Percentiles rank a stretch among this genome's conserved stretches.
Evolutionary conservation across 306 rosid species (phyloP).

Genomic region (Medicago truncatula): MtrunA17r5.0-ANR NC_053042.1:50894501-50895000

Average conservation of each 20-base stretch:
- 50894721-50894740: background rate
- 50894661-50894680: background rate
- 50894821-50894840: slow-evolving; percentile 9
- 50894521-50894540: slow-evolving; percentile 25
- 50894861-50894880: background rate
- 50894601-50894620: slow-evolving; percentile 12
- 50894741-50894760: background rate
- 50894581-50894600: slow-evolving; percentile 4
- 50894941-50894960: background rate
- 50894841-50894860: background rate
- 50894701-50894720: background rate
- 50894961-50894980: background rate
- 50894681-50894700: slow-evolving; percentile 5
- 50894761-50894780: background rate
- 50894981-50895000: background rate
- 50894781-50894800: background rate
- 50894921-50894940: background rate
- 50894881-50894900: background rate
- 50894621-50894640: slow-evolving; percentile 1
- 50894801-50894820: slow-evolving; percentile 10
- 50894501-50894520: slow-evolving; percentile 13
- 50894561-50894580: slow-evolving; percentile 26
- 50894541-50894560: slow-evolving; percentile 6
- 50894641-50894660: background rate
- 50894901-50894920: background rate